These are phyloP conservation scores for Cyclotella choctawhatcheeana DNA, from an alignment of 108 stramenopile species.

Conservation along the genomic window DNA sequence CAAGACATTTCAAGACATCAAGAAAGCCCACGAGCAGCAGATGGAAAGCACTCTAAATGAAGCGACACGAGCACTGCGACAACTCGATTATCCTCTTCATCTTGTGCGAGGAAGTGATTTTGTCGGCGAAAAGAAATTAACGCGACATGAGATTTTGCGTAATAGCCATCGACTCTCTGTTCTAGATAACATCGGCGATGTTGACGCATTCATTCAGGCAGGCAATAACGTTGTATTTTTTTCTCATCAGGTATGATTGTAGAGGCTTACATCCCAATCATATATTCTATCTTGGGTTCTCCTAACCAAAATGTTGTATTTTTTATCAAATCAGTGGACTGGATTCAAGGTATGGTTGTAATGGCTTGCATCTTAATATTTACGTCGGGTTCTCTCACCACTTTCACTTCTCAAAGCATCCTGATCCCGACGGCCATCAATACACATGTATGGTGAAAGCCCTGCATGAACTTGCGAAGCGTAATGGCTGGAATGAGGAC, in stretches of 20 bases:
- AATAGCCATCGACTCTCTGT: constrained; percentile 46
- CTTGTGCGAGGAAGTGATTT: constrained; percentile 48
- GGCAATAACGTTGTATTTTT: constrained; percentile 48
- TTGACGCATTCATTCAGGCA: constrained; percentile 43
- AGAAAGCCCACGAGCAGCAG: constrained; percentile 44
- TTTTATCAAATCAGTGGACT: too few relatives aligned
- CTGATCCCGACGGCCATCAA: constrained; percentile 40
- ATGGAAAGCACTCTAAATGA: constrained; percentile 51
- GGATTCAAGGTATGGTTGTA: too few relatives aligned
- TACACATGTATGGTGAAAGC: constrained; percentile 29
- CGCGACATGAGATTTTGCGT: constrained; percentile 45
- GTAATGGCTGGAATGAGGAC: constrained; percentile 34
- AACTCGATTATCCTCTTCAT: constrained; percentile 51
- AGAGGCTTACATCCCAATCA: too few relatives aligned
- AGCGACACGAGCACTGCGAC: constrained; percentile 31
- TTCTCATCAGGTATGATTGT: constrained; percentile 51
- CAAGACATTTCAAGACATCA: constrained; percentile 19
- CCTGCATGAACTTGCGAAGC: constrained; percentile 30
- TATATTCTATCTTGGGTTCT: too few relatives aligned
- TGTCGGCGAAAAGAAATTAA: constrained; percentile 30
- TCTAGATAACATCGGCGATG: constrained; percentile 48
- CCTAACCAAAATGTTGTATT: too few relatives aligned
- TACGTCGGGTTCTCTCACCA: too few relatives aligned
- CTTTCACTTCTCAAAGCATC: neutral
- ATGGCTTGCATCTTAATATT: too few relatives aligned